These are phyloP conservation scores for Candolleomyces aberdarensis DNA, from an alignment of 768 basidiomycete species.

Conservation along the genomic window DNA sequence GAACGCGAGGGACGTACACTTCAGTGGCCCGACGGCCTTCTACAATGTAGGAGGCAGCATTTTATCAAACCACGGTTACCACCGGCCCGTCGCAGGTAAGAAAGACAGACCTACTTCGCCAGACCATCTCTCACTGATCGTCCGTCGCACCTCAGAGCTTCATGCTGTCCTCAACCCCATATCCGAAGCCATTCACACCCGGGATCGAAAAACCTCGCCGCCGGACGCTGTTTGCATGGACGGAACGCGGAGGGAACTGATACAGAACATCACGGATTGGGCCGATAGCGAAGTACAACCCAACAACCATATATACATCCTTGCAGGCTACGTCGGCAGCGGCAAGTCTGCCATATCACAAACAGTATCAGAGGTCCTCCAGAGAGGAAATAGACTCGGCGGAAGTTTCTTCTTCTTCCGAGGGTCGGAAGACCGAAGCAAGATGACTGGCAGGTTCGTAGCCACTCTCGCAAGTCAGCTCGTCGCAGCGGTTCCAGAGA, in stretches of 20 bases:
- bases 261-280: neutral
- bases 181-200: neutral
- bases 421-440: neutral
- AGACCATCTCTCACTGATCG: no score
- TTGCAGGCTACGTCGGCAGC: conserved; percentile 15
- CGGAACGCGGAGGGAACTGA: neutral
- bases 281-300: neutral
- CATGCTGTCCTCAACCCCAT: neutral
- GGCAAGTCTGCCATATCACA: conserved; percentile 17
- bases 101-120: no score
- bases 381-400: neutral
- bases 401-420: conserved; percentile 16
- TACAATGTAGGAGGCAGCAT: no score
- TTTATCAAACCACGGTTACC: no score
- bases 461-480: conserved; percentile 15
- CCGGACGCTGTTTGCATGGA: neutral
- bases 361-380: conserved; percentile 9
- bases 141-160: no score
- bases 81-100: no score
- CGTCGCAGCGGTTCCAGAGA: neutral
- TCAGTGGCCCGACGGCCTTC: no score
- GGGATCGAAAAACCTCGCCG: neutral
- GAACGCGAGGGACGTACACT: no score
- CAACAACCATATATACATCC: conserved; percentile 9
- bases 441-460: conserved; percentile 1